Conservation (phyloP, 2,329 filamentous ascomycete species). For the Fusarium sp. region DNA sequence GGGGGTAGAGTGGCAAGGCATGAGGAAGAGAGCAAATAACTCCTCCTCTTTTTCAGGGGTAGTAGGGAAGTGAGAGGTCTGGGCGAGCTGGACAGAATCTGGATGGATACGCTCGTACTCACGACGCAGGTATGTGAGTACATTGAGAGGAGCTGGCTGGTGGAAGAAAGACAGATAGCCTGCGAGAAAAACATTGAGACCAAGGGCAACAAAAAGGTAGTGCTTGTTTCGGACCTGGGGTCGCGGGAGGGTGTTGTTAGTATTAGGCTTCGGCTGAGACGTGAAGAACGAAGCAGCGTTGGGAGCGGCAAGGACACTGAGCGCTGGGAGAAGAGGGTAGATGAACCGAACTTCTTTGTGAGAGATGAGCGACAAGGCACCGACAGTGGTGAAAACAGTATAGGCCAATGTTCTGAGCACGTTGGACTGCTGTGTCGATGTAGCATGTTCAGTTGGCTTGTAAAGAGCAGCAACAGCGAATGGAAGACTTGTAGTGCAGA, state of each 20-base stretch:
- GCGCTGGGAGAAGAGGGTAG: constrained; percentile 87
- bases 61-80: constrained; percentile 43
- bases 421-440: constrained; percentile 52
- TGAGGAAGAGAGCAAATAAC: constrained; percentile 82
- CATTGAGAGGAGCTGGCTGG: constrained; percentile 81
- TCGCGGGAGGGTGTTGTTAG: constrained; percentile 45
- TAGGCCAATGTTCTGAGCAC: constrained; percentile 62
- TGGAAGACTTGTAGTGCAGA: constrained; percentile 85
- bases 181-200: constrained; percentile 77
- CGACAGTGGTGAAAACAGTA: constrained; percentile 69
- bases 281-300: constrained; percentile 75
- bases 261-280: constrained; percentile 44
- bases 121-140: constrained; percentile 79
- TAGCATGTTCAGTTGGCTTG: constrained; percentile 52
- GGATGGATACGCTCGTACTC: constrained; percentile 74
- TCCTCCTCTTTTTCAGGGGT: constrained; percentile 52
- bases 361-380: constrained; percentile 78
- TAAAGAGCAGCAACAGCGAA: constrained; percentile 77
- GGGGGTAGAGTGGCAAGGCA: constrained; percentile 95
- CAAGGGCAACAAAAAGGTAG: constrained; percentile 69
- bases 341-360: constrained; percentile 99
- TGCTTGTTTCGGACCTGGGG: constrained; percentile 62
- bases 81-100: constrained; percentile 38
- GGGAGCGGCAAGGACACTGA: constrained; percentile 83
- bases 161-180: constrained; percentile 81